Conservation (phyloP, 2,329 filamentous ascomycete genomes). For the Xylaria sp. region DNA sequence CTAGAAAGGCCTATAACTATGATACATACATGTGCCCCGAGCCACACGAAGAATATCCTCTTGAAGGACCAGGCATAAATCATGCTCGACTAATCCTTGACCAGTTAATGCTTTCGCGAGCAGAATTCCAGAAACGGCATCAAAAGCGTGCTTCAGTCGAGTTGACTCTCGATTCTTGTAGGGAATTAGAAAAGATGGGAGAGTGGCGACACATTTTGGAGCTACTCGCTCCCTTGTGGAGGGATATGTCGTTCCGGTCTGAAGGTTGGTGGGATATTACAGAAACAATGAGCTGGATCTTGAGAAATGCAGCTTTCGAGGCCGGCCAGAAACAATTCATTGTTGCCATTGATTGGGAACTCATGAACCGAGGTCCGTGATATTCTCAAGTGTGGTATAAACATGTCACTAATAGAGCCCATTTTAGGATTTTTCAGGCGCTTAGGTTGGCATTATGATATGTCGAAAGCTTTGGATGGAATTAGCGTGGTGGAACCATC, state of each 20-base stretch:
- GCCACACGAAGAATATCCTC: conserved; percentile 69
- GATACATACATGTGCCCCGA: conserved; percentile 75
- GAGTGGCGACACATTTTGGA: conserved; percentile 66
- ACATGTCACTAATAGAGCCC: conserved; percentile 42
- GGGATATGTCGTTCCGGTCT: conserved; percentile 64
- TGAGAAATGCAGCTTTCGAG: conserved; percentile 66
- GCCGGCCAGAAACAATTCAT: conserved; percentile 66
- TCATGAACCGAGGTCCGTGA: conserved; percentile 67
- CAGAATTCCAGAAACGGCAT: conserved; percentile 65
- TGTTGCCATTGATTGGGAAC: conserved; percentile 73
- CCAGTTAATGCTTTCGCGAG: conserved; percentile 61
- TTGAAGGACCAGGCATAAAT: conserved; percentile 63
- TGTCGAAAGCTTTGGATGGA: conserved; percentile 66
- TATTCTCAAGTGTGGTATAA: background rate
- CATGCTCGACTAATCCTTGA: conserved; percentile 68
- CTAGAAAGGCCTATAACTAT: conserved; percentile 66
- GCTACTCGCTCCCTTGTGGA: conserved; percentile 68
- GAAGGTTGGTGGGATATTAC: conserved; percentile 70
- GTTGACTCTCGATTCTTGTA: conserved; percentile 66
- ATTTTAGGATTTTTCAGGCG: conserved; percentile 63
- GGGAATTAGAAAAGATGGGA: conserved; percentile 62
- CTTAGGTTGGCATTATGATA: conserved; percentile 70
- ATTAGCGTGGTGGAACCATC: conserved; percentile 59
- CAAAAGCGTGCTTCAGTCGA: conserved; percentile 67
- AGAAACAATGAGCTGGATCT: conserved; percentile 71